Evolutionary conservation across 306 rosid genomes (phyloP).

Genomic region (Quercus wislizeni): DNA sequence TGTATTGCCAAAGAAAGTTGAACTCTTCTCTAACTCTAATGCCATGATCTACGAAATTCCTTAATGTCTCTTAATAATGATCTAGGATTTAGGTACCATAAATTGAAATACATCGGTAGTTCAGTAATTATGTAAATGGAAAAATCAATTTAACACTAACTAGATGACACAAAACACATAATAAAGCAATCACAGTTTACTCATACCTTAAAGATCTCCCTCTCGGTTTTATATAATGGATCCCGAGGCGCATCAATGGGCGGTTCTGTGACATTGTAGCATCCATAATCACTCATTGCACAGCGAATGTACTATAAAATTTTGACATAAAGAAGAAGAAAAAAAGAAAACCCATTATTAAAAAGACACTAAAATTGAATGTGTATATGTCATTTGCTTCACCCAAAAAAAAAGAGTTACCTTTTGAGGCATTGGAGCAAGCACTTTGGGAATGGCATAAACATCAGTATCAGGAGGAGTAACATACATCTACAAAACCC

Average conservation of each 20-base stretch:
- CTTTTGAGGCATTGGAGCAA: constrained; percentile 96
- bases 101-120: not conserved
- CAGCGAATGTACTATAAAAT: constrained; percentile 82
- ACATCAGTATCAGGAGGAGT: constrained; percentile 98
- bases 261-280: constrained; percentile 88
- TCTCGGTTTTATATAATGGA: constrained; percentile 77
- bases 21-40: no score
- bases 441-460: constrained; percentile 82
- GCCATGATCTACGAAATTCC: no score
- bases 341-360: not conserved
- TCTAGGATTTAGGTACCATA: not conserved
- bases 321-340: constrained; percentile 6
- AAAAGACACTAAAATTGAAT: not conserved
- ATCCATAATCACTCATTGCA: constrained; percentile 73
- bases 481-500: constrained; percentile 70
- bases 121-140: not conserved
- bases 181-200: not conserved
- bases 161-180: constrained; percentile 10
- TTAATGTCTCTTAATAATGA: no score
- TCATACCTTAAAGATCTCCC: constrained; percentile 76
- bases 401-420: constrained; percentile 21
- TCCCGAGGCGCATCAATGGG: constrained; percentile 93
- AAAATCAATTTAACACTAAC: not conserved
- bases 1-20: not conserved
- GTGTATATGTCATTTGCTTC: constrained; percentile 1